These are phyloP conservation scores for Incumbomyces delicatus DNA, from an alignment of 2,329 filamentous ascomycete genomes.

Conservation along the genomic window DNA sequence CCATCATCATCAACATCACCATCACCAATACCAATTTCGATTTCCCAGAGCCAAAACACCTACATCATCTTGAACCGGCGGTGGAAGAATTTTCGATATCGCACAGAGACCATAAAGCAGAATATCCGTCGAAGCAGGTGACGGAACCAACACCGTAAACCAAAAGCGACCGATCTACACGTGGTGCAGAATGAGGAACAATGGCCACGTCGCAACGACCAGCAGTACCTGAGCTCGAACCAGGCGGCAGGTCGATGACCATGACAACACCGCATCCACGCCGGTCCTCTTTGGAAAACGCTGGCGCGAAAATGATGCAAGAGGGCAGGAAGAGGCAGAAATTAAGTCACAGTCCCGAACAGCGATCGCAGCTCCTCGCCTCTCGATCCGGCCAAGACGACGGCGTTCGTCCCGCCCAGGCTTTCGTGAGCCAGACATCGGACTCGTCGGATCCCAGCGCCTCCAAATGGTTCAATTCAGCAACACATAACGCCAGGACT, in stretches of 20 bases:
- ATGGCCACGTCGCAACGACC: too few species aligned
- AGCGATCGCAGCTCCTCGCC: background rate
- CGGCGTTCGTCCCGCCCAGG: background rate
- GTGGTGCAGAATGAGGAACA: too few species aligned
- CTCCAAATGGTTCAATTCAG: constrained; percentile 18
- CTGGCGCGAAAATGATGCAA: background rate
- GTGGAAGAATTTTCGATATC: too few species aligned
- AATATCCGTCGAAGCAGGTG: too few species aligned
- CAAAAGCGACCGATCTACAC: too few species aligned
- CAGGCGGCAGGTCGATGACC: background rate
- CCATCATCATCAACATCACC: too few species aligned
- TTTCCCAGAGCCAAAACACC: too few species aligned
- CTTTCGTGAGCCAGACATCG: background rate
- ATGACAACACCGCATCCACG: background rate
- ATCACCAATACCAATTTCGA: too few species aligned
- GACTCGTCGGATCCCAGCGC: constrained; percentile 17
- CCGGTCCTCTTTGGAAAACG: background rate
- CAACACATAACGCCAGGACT: constrained; percentile 14
- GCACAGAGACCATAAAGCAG: too few species aligned
- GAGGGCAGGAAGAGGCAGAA: constrained; percentile 7
- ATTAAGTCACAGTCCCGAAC: constrained; percentile 3
- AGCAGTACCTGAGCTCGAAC: background rate
- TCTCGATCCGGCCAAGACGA: background rate
- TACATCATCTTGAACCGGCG: too few species aligned
- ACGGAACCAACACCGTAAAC: too few species aligned